Evolutionary conservation across 78 protist genomes (phyloP).

Genomic region (Protostelium mycophagum): DNA sequence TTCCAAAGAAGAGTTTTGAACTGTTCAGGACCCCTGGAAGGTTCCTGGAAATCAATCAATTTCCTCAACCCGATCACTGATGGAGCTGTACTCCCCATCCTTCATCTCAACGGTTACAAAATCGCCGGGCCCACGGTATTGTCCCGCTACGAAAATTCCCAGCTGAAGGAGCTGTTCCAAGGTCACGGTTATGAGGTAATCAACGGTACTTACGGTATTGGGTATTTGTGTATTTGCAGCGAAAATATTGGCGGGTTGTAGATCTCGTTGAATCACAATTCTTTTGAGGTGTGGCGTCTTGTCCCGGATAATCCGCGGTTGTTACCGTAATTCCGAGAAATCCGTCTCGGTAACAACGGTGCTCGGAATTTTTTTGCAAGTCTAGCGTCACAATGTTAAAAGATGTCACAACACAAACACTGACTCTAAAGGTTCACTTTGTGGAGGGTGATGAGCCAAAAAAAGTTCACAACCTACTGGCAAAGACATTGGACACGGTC

Average conservation of each 20-base stretch:
- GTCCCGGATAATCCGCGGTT: no score
- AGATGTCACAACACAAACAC: background rate
- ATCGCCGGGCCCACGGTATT: slow-evolving; percentile 2
- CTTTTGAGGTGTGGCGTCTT: no score
- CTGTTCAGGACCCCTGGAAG: slow-evolving; percentile 16
- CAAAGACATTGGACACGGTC: background rate
- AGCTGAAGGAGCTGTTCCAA: background rate
- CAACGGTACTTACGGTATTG: no score
- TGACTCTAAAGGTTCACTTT: background rate
- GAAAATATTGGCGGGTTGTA: no score
- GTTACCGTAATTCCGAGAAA: no score
- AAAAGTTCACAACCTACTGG: slow-evolving; percentile 1
- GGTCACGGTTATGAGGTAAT: slow-evolving; percentile 9
- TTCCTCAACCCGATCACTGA: slow-evolving; percentile 18
- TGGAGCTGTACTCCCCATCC: slow-evolving; percentile 24
- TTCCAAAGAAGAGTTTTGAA: no score
- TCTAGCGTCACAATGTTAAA: no score
- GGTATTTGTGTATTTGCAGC: no score
- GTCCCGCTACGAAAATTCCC: background rate
- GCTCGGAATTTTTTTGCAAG: no score
- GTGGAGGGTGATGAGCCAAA: background rate
- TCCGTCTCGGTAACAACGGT: no score
- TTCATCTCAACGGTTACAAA: slow-evolving; percentile 11
- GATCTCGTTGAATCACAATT: no score
- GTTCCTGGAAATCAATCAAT: slow-evolving; percentile 8